Conservation (phyloP, 1,284 basidiomycete genomes). For the Stereum hirsutum region DNA sequence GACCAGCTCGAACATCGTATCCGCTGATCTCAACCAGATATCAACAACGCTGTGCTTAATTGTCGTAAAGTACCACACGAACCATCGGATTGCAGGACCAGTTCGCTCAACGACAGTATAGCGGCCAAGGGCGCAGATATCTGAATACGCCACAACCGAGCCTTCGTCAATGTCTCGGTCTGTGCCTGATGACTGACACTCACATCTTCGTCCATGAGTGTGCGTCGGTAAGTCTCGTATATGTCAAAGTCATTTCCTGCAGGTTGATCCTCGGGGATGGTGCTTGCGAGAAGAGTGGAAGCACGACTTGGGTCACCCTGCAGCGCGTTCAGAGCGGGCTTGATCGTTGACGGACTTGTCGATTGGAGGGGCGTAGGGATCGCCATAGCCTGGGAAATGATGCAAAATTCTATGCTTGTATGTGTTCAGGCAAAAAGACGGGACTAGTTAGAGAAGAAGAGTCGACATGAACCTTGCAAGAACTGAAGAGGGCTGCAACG, state of each 20-base stretch:
- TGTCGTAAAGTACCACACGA: slow-evolving; percentile 6
- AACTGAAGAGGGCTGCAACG: too few relatives aligned
- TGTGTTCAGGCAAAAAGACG: too few relatives aligned
- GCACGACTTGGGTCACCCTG: too few relatives aligned
- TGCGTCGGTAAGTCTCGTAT: slow-evolving; percentile 42
- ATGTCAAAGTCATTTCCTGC: slow-evolving; percentile 35
- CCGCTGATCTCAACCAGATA: slow-evolving; percentile 33
- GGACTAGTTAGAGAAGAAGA: too few relatives aligned
- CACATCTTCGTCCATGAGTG: slow-evolving; percentile 53
- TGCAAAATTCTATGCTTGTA: too few relatives aligned
- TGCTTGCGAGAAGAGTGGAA: too few relatives aligned
- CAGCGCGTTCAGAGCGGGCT: too few relatives aligned
- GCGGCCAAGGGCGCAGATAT: slow-evolving; percentile 85
- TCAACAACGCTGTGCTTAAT: slow-evolving; percentile 12
- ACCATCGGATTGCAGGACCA: slow-evolving; percentile 71
- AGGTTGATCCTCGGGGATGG: neutral
- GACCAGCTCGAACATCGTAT: slow-evolving; percentile 87
- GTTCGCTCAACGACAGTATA: slow-evolving; percentile 71
- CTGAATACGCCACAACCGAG: slow-evolving; percentile 35
- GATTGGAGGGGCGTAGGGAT: too few relatives aligned
- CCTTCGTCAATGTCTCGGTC: slow-evolving; percentile 45
- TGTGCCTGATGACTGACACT: slow-evolving; percentile 13
- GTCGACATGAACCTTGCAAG: too few relatives aligned
- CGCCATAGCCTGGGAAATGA: too few relatives aligned
- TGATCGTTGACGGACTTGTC: too few relatives aligned